Evolutionary conservation across 306 rosid species (phyloP), one percentile per base, ranked within the genome.

Genomic region (Ceratonia siliqua): DNA sequence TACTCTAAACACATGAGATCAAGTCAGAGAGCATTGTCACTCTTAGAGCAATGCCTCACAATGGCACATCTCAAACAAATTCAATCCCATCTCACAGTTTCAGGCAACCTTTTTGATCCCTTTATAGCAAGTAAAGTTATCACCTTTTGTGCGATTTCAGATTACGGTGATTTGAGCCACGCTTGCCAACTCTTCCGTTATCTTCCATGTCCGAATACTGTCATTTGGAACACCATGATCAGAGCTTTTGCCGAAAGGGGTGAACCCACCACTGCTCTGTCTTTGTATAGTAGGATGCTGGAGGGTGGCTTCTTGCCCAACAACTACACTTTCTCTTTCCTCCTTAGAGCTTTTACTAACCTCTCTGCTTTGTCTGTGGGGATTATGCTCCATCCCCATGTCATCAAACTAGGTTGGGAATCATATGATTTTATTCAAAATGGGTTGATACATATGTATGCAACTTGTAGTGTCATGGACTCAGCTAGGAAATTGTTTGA

Each of bases 341-440:
- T 79, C 13, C 74, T 85, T 11, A 74, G 73, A 49, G 84, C 86
- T 68, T 79, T 76, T 50, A 52, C 81, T 10, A 63, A 56, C 24
- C 81, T 72, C 62, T 76, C 87, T 21, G 74, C 38, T 72, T 43
- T 79, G 6, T 55, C 74, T 4, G 5, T 79, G 46, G 89, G 87
- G 22, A 25, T 77, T 18, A 39, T 54, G 76, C 66, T 85, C 9
- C 89, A 79, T 33, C 15, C 75, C 61, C 87, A 85, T 55, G 55
- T 62, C 35, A 32, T 85, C 17, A 46, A 59, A 35, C 50, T 79
- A 61, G 85, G 87, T 71, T 85, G 85, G 89, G 89, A 79, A 17
- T 79, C 81, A 1, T 79, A 85, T 53, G 89, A 85, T 62, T 85
- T 85, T 73, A 85, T 85, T 61, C 85, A 68, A 54, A 85, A 82